Conservation (phyloP, 2,329 filamentous ascomycete genomes). For the Penicillium freii region DNA sequence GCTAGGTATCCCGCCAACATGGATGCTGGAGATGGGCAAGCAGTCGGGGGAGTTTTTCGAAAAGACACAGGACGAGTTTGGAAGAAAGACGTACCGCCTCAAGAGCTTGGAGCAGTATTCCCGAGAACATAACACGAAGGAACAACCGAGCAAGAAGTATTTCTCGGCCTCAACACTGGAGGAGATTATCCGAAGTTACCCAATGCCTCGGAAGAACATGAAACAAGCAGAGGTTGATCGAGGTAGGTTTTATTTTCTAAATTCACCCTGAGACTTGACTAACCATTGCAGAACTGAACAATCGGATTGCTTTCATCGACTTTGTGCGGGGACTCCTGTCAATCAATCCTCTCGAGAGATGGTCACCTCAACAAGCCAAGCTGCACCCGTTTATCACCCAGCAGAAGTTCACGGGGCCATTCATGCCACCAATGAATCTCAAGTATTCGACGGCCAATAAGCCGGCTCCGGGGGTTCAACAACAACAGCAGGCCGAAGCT, state of each 20-base stretch:
- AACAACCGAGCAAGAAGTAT: conserved; percentile 99
- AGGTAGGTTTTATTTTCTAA: conserved; percentile 58
- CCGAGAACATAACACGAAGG: conserved; percentile 90
- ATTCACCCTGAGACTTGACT: not conserved
- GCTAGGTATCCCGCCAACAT: conserved; percentile 91
- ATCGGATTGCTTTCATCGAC: conserved; percentile 94
- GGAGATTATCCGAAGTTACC: conserved; percentile 96
- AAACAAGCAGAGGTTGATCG: conserved; percentile 93
- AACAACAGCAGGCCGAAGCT: conserved; percentile 92
- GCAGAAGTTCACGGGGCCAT: conserved; percentile 92
- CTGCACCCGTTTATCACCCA: conserved; percentile 98
- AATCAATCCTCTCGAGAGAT: conserved; percentile 92
- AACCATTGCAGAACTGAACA: conserved; percentile 81
- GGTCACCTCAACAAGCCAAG: conserved; percentile 97
- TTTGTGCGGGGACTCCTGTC: conserved; percentile 91
- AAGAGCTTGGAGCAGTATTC: conserved; percentile 99
- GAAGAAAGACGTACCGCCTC: conserved; percentile 81
- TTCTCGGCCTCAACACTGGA: conserved; percentile 91
- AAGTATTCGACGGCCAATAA: conserved; percentile 82
- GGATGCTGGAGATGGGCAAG: conserved; percentile 99
- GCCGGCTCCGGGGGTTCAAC: conserved; percentile 88
- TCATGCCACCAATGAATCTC: conserved; percentile 94
- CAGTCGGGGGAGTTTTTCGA: conserved; percentile 97
- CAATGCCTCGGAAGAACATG: conserved; percentile 99
- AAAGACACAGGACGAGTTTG: conserved; percentile 87